Conservation (phyloP, 805 yeast species). For the Cyberlindnera lachancei region DNA sequence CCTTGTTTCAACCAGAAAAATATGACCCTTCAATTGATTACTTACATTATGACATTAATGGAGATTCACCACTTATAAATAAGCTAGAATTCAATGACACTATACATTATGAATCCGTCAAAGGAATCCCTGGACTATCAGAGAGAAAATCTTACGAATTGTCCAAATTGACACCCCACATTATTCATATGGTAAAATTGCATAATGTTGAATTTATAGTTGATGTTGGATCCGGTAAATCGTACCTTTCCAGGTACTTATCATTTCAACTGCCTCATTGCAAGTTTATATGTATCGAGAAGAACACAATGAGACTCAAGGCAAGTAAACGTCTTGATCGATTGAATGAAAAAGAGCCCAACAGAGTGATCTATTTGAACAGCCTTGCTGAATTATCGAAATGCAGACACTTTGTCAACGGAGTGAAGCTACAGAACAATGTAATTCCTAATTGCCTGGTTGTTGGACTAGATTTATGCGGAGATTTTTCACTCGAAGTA, state of each 20-base stretch:
- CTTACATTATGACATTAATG: too few species aligned
- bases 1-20: too few species aligned
- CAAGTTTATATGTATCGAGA: conserved; percentile 7
- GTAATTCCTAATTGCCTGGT: conserved; percentile 4
- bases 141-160: conserved; percentile 11
- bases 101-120: too few species aligned
- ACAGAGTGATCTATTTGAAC: conserved; percentile 1
- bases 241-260: conserved; percentile 5
- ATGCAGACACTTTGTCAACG: conserved; percentile 1
- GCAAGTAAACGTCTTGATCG: conserved; percentile 5
- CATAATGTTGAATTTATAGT: conserved; percentile 7
- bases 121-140: conserved; percentile 5
- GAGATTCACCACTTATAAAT: too few species aligned
- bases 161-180: conserved; percentile 2
- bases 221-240: conserved; percentile 11
- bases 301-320: neutral
- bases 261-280: too few species aligned
- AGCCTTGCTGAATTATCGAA: neutral
- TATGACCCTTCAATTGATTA: too few species aligned
- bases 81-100: too few species aligned
- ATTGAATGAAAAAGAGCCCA: neutral
- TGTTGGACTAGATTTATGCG: conserved; percentile 14
- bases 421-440: conserved; percentile 3
- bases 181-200: neutral
- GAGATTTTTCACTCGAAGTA: conserved; percentile 4